Base-by-base conservation (phyloP, 1,139 yeast genomes). In the Saccharomycopsis phalli region DNA sequence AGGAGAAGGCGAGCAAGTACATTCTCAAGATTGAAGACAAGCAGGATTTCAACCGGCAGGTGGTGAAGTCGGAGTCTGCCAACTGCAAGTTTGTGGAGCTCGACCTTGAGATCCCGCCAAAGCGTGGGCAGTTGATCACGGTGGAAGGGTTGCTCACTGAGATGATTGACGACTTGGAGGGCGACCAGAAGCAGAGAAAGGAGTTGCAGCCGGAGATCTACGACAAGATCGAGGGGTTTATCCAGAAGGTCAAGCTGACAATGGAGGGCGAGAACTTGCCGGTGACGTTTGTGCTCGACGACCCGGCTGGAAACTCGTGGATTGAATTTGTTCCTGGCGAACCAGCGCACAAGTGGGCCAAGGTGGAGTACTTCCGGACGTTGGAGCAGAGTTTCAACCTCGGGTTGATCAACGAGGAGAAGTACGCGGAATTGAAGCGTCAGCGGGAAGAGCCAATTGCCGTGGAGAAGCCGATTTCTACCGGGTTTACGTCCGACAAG, bases 251-350 rank as follows among this genome's bases (percentile, higher is more conserved):
- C 30, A 61, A 67, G 46, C 60, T 70, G 5, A 74, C 69, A 43
- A 65, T 84, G 21, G 68, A 70, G 20, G 91, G 86, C 44, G 77
- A 77, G 44, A 70, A 74, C 11, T 63, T 87, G 46, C 98, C 98
- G 2, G 58, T 91, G 48, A 83, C 94, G 0, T 71, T 93, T 40
- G 68, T 74, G 14, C 63, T 87, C 16, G 96, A 88, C 59, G 99
- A 91, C 61, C 97, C 98, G 26, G 75, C 96, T 1, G 99, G 99
- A 17, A 91, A 93, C 63, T 88, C 97, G 2, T 93, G 96, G 95
- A 79, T 93, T 43, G 95, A 87, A 58, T 87, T 73, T 56, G 62
- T 74, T 45, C 97, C 97, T 17, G 88, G 83, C 43, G 95, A 88
- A 58, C 71, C 95, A 10, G 66, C 82, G 40, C 95, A 86, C 61